Evolutionary conservation across 305 asterid species (phyloP).

Genomic region (Caryopteris hybrid): DNA sequence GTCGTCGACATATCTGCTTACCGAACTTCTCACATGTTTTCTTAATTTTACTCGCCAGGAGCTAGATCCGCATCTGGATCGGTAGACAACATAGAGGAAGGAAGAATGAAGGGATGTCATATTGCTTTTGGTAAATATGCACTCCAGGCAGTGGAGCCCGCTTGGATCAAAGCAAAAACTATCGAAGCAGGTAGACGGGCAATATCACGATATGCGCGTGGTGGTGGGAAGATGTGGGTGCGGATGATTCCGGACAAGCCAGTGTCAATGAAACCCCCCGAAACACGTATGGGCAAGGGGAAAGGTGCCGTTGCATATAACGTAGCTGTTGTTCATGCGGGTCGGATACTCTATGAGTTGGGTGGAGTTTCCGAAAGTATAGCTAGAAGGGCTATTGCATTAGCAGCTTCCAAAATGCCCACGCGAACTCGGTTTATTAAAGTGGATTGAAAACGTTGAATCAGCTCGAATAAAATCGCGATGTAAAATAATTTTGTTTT

Average conservation of each 20-base stretch:
- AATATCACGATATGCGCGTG: background rate
- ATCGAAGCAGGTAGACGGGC: background rate
- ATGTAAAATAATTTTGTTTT: too few relatives aligned
- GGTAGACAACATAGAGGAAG: too few relatives aligned
- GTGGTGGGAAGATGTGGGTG: background rate
- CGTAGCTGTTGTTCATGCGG: background rate
- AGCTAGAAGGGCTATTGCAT: background rate
- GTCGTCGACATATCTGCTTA: constrained; percentile 47
- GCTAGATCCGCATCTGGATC: too few relatives aligned
- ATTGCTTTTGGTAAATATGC: too few relatives aligned
- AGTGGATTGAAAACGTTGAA: background rate
- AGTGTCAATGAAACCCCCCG: background rate
- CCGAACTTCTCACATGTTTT: constrained; percentile 38
- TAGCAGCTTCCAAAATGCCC: background rate
- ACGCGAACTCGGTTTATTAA: background rate
- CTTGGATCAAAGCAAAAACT: background rate
- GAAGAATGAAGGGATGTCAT: too few relatives aligned
- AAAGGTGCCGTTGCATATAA: too few relatives aligned
- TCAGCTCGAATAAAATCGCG: too few relatives aligned
- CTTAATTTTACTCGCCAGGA: too few relatives aligned
- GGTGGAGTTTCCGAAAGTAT: background rate
- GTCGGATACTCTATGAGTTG: background rate
- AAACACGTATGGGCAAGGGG: background rate
- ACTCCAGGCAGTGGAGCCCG: too few relatives aligned
- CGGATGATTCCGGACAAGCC: background rate